These are phyloP conservation scores for Claviceps sp. DNA, from an alignment of 2,329 filamentous ascomycete genomes.

Conservation along the genomic window DNA sequence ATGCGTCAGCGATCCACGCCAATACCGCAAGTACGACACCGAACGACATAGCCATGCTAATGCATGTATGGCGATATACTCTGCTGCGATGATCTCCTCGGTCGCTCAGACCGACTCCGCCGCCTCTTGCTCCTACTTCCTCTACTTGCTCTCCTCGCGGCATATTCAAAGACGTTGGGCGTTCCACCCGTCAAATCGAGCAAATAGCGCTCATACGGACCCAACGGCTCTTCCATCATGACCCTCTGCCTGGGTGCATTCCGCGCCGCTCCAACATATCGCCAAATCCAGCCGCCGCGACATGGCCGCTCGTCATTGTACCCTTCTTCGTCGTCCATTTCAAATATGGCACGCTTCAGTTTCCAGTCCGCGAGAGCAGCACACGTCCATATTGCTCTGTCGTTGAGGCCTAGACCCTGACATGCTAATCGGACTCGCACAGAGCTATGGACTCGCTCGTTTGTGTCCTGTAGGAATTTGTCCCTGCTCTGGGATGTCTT, in stretches of 20 bases:
- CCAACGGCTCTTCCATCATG: constrained; percentile 40
- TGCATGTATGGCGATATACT: background rate
- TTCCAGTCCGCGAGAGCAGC: constrained; percentile 32
- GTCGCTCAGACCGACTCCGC: constrained; percentile 2
- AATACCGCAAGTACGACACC: too few species aligned
- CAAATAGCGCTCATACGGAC: constrained; percentile 37
- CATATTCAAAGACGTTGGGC: constrained; percentile 30
- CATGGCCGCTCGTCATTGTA: constrained; percentile 6
- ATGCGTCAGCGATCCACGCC: too few species aligned
- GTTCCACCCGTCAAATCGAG: constrained; percentile 29
- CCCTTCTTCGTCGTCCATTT: background rate
- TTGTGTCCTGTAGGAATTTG: constrained; percentile 35
- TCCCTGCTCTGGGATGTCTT: constrained; percentile 21
- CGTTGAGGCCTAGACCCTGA: constrained; percentile 35
- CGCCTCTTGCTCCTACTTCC: constrained; percentile 8
- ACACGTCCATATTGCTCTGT: constrained; percentile 32
- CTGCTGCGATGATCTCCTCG: background rate
- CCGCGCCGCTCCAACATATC: constrained; percentile 32
- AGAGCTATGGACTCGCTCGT: constrained; percentile 41
- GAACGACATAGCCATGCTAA: background rate
- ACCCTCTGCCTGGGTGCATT: constrained; percentile 25
- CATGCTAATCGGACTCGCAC: constrained; percentile 39
- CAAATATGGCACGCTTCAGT: constrained; percentile 19
- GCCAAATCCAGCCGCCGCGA: constrained; percentile 36
- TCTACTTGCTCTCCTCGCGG: constrained; percentile 15